Conservation (phyloP, 163 green algal genomes). For the Scenedesmus sp. region DNA sequence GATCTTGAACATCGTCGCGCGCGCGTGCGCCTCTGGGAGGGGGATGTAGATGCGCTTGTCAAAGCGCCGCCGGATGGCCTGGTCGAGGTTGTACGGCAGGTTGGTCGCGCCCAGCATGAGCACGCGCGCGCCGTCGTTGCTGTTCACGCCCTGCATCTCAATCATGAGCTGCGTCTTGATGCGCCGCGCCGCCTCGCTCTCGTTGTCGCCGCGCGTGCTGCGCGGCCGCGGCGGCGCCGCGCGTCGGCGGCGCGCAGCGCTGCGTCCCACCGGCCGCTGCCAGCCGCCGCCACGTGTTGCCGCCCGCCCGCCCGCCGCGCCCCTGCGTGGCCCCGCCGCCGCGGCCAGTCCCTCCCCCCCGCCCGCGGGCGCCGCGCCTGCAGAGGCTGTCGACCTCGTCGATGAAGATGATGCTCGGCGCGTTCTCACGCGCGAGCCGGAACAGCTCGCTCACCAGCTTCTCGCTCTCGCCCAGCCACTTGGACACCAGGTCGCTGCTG, state of each 20-base stretch:
- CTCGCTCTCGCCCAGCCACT: slow-evolving; percentile 98
- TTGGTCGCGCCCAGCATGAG: slow-evolving; percentile 97
- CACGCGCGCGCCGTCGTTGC: slow-evolving; percentile 61
- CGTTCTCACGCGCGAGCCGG: slow-evolving; percentile 86
- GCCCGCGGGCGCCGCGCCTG: slow-evolving; percentile 13
- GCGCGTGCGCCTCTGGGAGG: slow-evolving; percentile 86
- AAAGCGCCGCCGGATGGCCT: slow-evolving; percentile 83
- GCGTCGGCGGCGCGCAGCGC: not conserved
- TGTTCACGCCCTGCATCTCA: slow-evolving; percentile 82
- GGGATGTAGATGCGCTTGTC: slow-evolving; percentile 98
- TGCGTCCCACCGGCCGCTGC: not conserved
- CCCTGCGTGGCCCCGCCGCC: not conserved
- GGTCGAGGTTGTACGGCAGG: slow-evolving; percentile 95
- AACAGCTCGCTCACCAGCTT: slow-evolving; percentile 98
- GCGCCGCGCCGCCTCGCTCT: slow-evolving; percentile 93
- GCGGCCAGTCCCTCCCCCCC: not conserved
- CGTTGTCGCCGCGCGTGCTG: slow-evolving; percentile 87
- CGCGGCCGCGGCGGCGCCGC: slow-evolving; percentile 75
- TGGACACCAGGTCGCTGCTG: slow-evolving; percentile 84
- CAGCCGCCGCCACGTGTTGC: not conserved
- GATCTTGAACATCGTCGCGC: slow-evolving; percentile 96
- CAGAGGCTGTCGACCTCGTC: slow-evolving; percentile 86
- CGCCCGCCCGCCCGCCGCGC: not conserved
- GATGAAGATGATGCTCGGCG: slow-evolving; percentile 98
- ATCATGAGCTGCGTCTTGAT: slow-evolving; percentile 98